Evolutionary conservation across 768 basidiomycete genomes (phyloP).

Genomic region (Pulveroboletus frians): DNA sequence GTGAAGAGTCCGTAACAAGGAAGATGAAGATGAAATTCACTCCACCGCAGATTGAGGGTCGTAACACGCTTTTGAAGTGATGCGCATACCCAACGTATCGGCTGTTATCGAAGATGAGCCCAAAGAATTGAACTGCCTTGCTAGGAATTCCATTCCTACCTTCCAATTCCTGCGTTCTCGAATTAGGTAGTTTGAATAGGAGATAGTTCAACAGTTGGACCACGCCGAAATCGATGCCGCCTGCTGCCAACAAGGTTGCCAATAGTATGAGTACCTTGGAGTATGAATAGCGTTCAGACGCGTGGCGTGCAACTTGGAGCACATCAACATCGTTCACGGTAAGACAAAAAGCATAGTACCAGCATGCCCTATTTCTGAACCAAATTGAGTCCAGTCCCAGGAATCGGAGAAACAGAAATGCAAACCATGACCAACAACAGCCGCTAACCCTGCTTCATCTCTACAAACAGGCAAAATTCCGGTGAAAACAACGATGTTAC

Average conservation of each 20-base stretch:
- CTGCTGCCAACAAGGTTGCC: constrained; percentile 38
- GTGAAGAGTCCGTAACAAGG: not conserved
- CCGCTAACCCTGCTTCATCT: constrained; percentile 79
- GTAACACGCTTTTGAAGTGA: constrained; percentile 83
- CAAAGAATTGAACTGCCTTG: not conserved
- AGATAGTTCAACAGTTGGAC: constrained; percentile 43
- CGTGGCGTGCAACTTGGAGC: constrained; percentile 51
- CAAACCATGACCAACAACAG: constrained; percentile 78
- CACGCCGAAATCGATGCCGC: constrained; percentile 54
- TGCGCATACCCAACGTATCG: constrained; percentile 76
- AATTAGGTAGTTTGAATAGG: constrained; percentile 74
- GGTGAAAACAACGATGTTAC: constrained; percentile 81
- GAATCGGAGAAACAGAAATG: not conserved
- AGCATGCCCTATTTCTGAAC: constrained; percentile 72
- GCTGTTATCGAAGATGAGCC: constrained; percentile 41
- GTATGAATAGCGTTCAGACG: constrained; percentile 44
- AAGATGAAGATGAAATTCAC: constrained; percentile 33
- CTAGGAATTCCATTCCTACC: constrained; percentile 35
- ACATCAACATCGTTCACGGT: not conserved
- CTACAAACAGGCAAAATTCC: constrained; percentile 76
- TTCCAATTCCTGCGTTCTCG: constrained; percentile 76
- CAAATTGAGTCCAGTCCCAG: not conserved
- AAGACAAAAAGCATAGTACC: constrained; percentile 35
- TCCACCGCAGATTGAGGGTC: constrained; percentile 71
- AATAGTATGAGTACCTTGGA: constrained; percentile 39